Conservation (phyloP, 805 yeast species). For the Kazachstania kunashirensis region DNA sequence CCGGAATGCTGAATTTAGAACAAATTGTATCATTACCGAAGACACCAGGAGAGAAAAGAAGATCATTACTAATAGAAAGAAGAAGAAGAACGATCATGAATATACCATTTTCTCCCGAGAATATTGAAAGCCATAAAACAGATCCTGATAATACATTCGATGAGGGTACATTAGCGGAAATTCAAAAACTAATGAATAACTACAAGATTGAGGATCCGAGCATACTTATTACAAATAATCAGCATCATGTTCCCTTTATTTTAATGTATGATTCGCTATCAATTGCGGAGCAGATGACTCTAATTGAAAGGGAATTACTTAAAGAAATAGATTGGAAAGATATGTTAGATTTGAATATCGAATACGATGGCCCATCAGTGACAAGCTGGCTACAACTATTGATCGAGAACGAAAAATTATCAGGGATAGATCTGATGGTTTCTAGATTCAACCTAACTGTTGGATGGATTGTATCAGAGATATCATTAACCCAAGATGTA, state of each 20-base stretch:
- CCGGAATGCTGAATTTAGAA: conserved; percentile 13
- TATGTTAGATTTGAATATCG: conserved; percentile 67
- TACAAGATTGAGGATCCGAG: conserved; percentile 23
- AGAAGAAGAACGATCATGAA: conserved; percentile 32
- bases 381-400: conserved; percentile 79
- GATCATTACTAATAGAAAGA: conserved; percentile 30
- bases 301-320: conserved; percentile 76
- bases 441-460: conserved; percentile 81
- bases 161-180: conserved; percentile 11
- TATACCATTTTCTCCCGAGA: conserved; percentile 28
- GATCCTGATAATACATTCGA: conserved; percentile 6
- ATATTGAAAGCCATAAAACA: not conserved
- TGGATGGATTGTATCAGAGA: conserved; percentile 87
- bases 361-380: conserved; percentile 52
- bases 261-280: conserved; percentile 57
- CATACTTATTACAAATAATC: conserved; percentile 25
- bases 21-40: conserved; percentile 8
- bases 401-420: conserved; percentile 42
- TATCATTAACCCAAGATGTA: conserved; percentile 54
- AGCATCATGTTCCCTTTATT: conserved; percentile 72
- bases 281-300: conserved; percentile 73
- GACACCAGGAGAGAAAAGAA: conserved; percentile 18
- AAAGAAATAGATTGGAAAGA: conserved; percentile 90
- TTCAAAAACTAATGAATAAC: conserved; percentile 17
- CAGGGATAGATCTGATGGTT: conserved; percentile 77